These are phyloP conservation scores for Aquanectria penicillioides DNA, from an alignment of 2,329 filamentous ascomycete species.

Conservation along the genomic window DNA sequence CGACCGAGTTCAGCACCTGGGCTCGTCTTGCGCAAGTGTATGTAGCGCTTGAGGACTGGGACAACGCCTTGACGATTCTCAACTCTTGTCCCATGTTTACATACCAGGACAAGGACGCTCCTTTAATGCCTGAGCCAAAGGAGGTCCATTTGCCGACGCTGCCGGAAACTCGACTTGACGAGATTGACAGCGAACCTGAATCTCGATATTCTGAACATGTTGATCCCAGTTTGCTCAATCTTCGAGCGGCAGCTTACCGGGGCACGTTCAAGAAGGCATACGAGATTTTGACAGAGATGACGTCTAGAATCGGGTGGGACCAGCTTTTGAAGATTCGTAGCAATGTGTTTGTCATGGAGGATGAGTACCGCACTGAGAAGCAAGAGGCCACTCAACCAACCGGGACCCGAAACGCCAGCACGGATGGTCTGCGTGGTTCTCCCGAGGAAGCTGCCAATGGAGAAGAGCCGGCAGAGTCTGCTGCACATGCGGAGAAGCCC, in stretches of 20 bases:
- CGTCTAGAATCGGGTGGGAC: slow-evolving; percentile 97
- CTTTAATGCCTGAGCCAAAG: slow-evolving; percentile 91
- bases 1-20: slow-evolving; percentile 98
- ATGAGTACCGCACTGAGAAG: slow-evolving; percentile 94
- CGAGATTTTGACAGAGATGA: slow-evolving; percentile 92
- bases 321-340: slow-evolving; percentile 93
- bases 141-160: slow-evolving; percentile 89
- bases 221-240: slow-evolving; percentile 83
- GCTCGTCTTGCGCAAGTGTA: slow-evolving; percentile 93
- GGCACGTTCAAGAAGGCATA: slow-evolving; percentile 97
- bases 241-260: slow-evolving; percentile 90
- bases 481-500: slow-evolving; percentile 47
- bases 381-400: slow-evolving; percentile 64
- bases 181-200: slow-evolving; percentile 92
- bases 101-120: slow-evolving; percentile 97
- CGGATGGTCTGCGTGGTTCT: slow-evolving; percentile 78
- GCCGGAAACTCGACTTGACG: slow-evolving; percentile 89
- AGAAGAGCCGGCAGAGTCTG: slow-evolving; percentile 49
- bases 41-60: slow-evolving; percentile 94
- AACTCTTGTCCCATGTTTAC: slow-evolving; percentile 99
- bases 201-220: slow-evolving; percentile 85
- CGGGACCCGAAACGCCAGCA: slow-evolving; percentile 78
- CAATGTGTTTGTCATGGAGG: slow-evolving; percentile 99
- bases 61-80: slow-evolving; percentile 90
- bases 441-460: slow-evolving; percentile 68